Evolutionary conservation across 1,284 basidiomycete genomes (phyloP), one percentile per base, ranked within the genome.

Genomic region (Apiotrichum siamense): DNA sequence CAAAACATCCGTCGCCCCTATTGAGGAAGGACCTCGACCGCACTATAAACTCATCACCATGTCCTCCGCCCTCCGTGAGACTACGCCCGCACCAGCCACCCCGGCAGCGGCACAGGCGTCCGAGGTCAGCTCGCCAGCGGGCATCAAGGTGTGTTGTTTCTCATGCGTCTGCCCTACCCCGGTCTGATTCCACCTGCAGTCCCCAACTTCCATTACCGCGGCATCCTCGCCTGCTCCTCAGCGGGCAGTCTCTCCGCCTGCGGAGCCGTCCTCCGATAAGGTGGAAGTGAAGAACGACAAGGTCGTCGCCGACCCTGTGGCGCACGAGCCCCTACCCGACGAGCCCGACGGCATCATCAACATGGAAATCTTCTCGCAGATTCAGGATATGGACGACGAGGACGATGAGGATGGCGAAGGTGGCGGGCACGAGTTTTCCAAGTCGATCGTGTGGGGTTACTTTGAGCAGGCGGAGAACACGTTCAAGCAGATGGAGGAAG

Each of bases 321-420:
- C 9, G 15, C 36, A 47, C 9, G 40, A 33, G 37, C 52, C 52
- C 25, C 37, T 61, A 24, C 59, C 61, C 18, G 53, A 53, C 21
- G 53, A 58, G 38, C 59, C 61, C 9, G 57, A 59, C 21, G 63
- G 59, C 12, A 65, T 80, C 54, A 84, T 94, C 69, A 83, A 93
- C 68, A 81, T 84, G 80, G 83, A 86, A 3, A 85, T 81, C 27
- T 90, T 94, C 69, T 67, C 73, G 24, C 91, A 96, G 74, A 84
- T 96, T 59, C 81, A 91, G 60, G 91, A 96, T 53, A 82, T 96
- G 73, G 91, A 93, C 72, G 91, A 71, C 32, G 60, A 63, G 25
- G 70, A 92, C 29, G 87, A 85, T 31, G 84, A 82, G 21, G 78
- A 79, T 25, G 77, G 46, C 13, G 58, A 47, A 4, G 55, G 56